Evolutionary conservation across 2,329 filamentous ascomycete genomes (phyloP).

Genomic region (Claviceps fusiformis): DNA sequence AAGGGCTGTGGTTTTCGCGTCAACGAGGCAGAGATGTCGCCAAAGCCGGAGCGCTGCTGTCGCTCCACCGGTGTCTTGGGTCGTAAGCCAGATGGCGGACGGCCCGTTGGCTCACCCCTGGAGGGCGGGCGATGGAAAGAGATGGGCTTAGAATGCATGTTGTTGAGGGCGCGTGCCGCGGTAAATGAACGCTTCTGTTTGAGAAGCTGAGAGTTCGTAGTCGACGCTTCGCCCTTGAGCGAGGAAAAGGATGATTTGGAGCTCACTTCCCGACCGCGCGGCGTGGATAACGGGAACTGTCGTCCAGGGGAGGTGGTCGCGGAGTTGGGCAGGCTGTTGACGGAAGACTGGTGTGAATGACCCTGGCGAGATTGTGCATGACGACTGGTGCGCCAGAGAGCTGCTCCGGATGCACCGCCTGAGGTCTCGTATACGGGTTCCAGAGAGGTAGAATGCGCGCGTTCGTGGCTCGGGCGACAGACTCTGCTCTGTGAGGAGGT

Average conservation of each 20-base stretch:
- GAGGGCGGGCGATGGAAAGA: conserved; percentile 45
- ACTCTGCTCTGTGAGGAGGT: conserved; percentile 50
- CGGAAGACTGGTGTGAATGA: conserved; percentile 56
- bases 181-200: conserved; percentile 53
- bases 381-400: conserved; percentile 36
- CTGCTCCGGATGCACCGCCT: conserved; percentile 56
- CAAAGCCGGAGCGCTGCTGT: conserved; percentile 29
- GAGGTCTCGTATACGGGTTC: conserved; percentile 89
- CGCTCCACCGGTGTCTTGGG: conserved; percentile 63
- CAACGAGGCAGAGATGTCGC: conserved; percentile 37
- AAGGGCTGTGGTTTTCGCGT: conserved; percentile 58
- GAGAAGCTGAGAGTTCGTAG: conserved; percentile 50
- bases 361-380: conserved; percentile 54
- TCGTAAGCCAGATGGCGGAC: conserved; percentile 39
- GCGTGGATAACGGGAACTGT: conserved; percentile 42
- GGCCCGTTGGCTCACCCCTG: conserved; percentile 34
- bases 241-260: conserved; percentile 40
- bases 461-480: conserved; percentile 62
- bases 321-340: conserved; percentile 49
- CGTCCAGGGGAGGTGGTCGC: conserved; percentile 42
- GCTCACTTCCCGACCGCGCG: conserved; percentile 46
- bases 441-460: conserved; percentile 56
- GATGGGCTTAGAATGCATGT: conserved; percentile 37
- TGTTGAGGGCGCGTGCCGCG: conserved; percentile 38
- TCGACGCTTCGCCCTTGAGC: conserved; percentile 46